Conservation (phyloP, 2,329 filamentous ascomycete species). For the Lachnellula occidentalis region DNA sequence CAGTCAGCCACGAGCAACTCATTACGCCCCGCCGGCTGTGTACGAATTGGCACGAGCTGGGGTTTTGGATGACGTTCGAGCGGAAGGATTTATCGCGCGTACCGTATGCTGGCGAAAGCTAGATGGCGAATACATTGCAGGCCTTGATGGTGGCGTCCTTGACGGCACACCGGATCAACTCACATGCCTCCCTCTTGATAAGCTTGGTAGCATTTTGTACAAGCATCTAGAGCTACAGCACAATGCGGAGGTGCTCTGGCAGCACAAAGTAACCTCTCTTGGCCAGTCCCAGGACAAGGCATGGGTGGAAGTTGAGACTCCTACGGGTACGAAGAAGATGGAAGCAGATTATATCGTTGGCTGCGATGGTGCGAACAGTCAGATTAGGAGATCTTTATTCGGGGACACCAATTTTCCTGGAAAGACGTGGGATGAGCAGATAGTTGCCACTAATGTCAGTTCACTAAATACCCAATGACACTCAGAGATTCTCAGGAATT, state of each 20-base stretch:
- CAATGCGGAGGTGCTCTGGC: conserved; percentile 38
- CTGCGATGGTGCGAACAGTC: conserved; percentile 49
- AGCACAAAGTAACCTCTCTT: conserved; percentile 41
- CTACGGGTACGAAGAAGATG: conserved; percentile 29
- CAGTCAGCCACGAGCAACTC: background rate
- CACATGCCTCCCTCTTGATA: conserved; percentile 39
- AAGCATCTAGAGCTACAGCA: conserved; percentile 32
- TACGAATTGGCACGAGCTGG: background rate
- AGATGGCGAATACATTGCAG: background rate
- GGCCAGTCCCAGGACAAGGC: conserved; percentile 45
- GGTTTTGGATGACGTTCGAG: background rate
- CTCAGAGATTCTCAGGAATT: too few relatives aligned
- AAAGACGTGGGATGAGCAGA: conserved; percentile 54
- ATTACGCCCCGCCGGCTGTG: background rate
- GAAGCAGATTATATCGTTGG: conserved; percentile 51
- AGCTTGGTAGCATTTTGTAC: conserved; percentile 38
- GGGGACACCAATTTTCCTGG: conserved; percentile 49
- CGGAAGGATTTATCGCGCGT: background rate
- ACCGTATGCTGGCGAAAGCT: background rate
- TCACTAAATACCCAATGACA: background rate
- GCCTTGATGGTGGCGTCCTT: conserved; percentile 23
- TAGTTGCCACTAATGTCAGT: conserved; percentile 55
- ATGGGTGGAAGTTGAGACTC: conserved; percentile 34
- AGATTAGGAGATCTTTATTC: conserved; percentile 45
- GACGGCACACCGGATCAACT: conserved; percentile 33